These are phyloP conservation scores for Trifolium repens DNA, from an alignment of 306 rosid species.

Conservation along the genomic window DNA sequence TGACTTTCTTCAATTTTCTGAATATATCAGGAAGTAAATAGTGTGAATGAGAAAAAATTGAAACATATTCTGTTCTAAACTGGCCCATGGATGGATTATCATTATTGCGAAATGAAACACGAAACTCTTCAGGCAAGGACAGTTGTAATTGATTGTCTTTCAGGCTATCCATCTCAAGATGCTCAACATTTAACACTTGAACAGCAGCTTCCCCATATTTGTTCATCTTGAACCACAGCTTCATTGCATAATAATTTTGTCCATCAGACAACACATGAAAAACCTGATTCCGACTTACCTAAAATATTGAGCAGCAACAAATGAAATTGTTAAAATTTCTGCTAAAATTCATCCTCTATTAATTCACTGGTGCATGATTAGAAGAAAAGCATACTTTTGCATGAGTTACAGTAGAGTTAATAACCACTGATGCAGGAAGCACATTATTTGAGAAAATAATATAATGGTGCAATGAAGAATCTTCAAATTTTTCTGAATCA, in stretches of 20 bases:
- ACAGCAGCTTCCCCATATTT: slow-evolving; percentile 68
- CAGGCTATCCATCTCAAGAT: slow-evolving; percentile 55
- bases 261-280: slow-evolving; percentile 92
- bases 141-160: slow-evolving; percentile 45
- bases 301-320: slow-evolving; percentile 53
- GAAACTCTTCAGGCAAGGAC: slow-evolving; percentile 80
- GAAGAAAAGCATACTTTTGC: slow-evolving; percentile 65
- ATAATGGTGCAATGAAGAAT: slow-evolving; percentile 76
- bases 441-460: slow-evolving; percentile 85
- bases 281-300: slow-evolving; percentile 81
- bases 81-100: slow-evolving; percentile 53
- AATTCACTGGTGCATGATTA: slow-evolving; percentile 27
- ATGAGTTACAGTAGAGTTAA: slow-evolving; percentile 83
- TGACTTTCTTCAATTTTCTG: slow-evolving; percentile 72
- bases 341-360: slow-evolving; percentile 30
- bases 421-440: slow-evolving; percentile 86
- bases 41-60: slow-evolving; percentile 91
- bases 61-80: slow-evolving; percentile 77
- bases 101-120: slow-evolving; percentile 61
- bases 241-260: slow-evolving; percentile 89
- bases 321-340: slow-evolving; percentile 36
- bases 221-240: slow-evolving; percentile 85
- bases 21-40: slow-evolving; percentile 85
- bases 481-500: slow-evolving; percentile 60
- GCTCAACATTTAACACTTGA: slow-evolving; percentile 81